Base-by-base conservation (phyloP, 2,329 filamentous ascomycete species). In the Ophiostoma triangulosporum region DNA sequence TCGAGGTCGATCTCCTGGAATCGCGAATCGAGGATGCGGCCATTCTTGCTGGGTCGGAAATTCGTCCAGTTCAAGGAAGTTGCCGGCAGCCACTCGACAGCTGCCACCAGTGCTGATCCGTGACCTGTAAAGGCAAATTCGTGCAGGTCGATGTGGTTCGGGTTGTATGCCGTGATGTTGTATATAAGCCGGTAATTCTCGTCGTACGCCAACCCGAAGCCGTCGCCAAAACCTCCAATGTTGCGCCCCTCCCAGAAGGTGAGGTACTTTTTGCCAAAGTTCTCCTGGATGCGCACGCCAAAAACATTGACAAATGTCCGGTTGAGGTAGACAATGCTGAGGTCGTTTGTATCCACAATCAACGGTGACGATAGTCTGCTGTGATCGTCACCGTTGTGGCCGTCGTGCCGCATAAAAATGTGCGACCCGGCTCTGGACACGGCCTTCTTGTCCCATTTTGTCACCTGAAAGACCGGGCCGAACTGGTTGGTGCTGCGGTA, bases 121-220 rank as follows among this genome's bases (percentile, higher is more conserved):
- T 75, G 73, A 55, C 76, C 68, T 52, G 77, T 65, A 26, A 80
- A 67, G 43, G 73, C 69, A 53, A 80, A 79, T 62, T 80, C 76
- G 56, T 80, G 77, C 62, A 74, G 73, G 56, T 74, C 71, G 15
- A 68, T 67, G 17, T 75, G 60, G 54, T 71, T 70, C 59, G 77
- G 74, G 55, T 73, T 71, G 0, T 70, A 71, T 9, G 74, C 75
- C 3, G 54, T 35, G 9, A 56, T 40, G 12, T 48, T 48, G 51
- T 53, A 51, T 7, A 32, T 33, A 2, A 56, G 51, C 31, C 48
- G 54, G 51, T 56, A 56, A 12, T 24, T 48, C 8, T 51, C 33
- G 51, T 56, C 51, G 22, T 48, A 56, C 22, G 43, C 54, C 4
- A 51, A 33, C 5, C 54, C 54, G 29, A 46, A 53, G 14, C 54